Evolutionary conservation across 1,284 basidiomycete species (phyloP).

Genomic region (Sphaerobolus stellatus): DNA sequence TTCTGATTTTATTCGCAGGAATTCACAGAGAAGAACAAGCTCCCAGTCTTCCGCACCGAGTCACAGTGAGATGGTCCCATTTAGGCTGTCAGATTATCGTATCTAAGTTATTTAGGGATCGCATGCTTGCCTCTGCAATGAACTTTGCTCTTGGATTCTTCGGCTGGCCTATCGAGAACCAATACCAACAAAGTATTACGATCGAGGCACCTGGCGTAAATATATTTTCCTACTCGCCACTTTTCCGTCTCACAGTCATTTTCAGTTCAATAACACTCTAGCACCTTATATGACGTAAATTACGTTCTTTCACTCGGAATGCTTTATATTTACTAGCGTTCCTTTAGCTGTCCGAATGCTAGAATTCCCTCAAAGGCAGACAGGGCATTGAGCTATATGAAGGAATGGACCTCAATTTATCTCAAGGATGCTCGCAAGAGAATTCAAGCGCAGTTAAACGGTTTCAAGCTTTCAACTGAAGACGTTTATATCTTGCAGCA

Average conservation of each 20-base stretch:
- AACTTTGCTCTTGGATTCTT: slow-evolving; percentile 90
- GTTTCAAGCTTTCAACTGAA: slow-evolving; percentile 66
- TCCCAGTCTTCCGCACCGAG: slow-evolving; percentile 87
- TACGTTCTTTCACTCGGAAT: too few relatives aligned
- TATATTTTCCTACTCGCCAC: slow-evolving; percentile 11
- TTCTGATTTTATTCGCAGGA: slow-evolving; percentile 40
- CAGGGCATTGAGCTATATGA: slow-evolving; percentile 56
- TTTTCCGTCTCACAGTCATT: slow-evolving; percentile 2
- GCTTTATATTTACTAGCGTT: background rate
- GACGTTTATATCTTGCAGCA: slow-evolving; percentile 77
- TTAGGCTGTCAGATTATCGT: slow-evolving; percentile 20
- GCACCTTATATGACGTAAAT: slow-evolving; percentile 68
- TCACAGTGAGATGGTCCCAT: slow-evolving; percentile 60
- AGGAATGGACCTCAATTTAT: slow-evolving; percentile 69
- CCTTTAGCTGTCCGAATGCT: slow-evolving; percentile 60
- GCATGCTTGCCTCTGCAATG: slow-evolving; percentile 79
- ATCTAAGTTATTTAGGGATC: slow-evolving; percentile 48
- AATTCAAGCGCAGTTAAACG: slow-evolving; percentile 58
- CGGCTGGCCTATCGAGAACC: slow-evolving; percentile 73
- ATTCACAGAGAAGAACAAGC: slow-evolving; percentile 66
- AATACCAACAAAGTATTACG: slow-evolving; percentile 80
- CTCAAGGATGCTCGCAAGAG: slow-evolving; percentile 64
- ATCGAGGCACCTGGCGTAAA: slow-evolving; percentile 66
- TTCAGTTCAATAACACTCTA: slow-evolving; percentile 77
- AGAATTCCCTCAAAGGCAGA: slow-evolving; percentile 46